Evolutionary conservation across 1,284 basidiomycete genomes (phyloP).

Genomic region (Laetiporus sulphureus): DNA sequence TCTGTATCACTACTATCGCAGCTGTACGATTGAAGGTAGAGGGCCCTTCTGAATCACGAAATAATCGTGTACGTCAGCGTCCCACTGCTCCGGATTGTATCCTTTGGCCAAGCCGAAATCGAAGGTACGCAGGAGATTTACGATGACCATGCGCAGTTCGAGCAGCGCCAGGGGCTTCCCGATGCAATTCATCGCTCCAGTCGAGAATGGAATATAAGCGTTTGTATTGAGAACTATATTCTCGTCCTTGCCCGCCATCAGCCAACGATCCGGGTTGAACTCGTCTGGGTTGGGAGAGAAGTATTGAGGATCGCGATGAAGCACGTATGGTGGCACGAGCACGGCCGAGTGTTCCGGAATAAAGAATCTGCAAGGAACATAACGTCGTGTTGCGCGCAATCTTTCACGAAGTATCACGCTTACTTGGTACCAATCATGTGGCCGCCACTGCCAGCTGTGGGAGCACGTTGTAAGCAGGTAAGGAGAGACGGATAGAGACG

Average conservation of each 20-base stretch:
- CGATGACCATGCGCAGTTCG: not conserved
- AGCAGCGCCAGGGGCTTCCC: slow-evolving; percentile 27
- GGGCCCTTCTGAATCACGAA: not conserved
- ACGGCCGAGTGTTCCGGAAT: slow-evolving; percentile 22
- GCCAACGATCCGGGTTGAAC: slow-evolving; percentile 29
- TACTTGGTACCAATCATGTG: not conserved
- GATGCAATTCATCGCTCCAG: slow-evolving; percentile 26
- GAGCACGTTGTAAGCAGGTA: slow-evolving; percentile 42
- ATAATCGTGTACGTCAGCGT: not conserved
- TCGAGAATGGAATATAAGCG: slow-evolving; percentile 27
- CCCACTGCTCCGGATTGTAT: not conserved
- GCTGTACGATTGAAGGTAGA: no score
- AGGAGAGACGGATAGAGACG: slow-evolving; percentile 48
- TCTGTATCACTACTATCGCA: no score
- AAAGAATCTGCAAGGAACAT: not conserved
- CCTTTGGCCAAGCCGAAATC: not conserved
- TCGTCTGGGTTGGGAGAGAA: slow-evolving; percentile 23
- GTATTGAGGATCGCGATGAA: slow-evolving; percentile 27
- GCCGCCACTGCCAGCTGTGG: slow-evolving; percentile 10
- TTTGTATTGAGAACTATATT: slow-evolving; percentile 19
- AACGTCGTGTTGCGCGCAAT: not conserved
- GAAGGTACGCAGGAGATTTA: not conserved
- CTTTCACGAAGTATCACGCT: not conserved
- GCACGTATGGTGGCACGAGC: slow-evolving; percentile 21
- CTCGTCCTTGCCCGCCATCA: slow-evolving; percentile 12